These are phyloP conservation scores for Cyberlindnera japonica DNA, from an alignment of 805 yeast genomes.

Conservation along the genomic window DNA sequence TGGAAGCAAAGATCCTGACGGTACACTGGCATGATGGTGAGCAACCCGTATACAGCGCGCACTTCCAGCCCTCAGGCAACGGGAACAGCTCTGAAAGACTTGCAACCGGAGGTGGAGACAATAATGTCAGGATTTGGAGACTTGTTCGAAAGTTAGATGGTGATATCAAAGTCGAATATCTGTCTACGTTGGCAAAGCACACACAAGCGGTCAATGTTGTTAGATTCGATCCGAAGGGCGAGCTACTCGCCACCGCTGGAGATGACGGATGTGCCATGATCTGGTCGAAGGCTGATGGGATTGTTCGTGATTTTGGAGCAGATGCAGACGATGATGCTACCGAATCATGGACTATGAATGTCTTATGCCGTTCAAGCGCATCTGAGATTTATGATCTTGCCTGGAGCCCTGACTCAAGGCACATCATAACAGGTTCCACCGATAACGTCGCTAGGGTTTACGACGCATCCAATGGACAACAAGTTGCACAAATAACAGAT, in stretches of 20 bases:
- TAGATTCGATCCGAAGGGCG: constrained; percentile 70
- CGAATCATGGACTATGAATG: constrained; percentile 73
- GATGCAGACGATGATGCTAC: constrained; percentile 45
- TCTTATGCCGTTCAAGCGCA: constrained; percentile 53
- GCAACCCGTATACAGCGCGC: constrained; percentile 67
- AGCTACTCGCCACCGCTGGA: constrained; percentile 80
- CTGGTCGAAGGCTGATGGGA: constrained; percentile 62
- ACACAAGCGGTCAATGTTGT: constrained; percentile 94
- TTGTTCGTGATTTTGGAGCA: constrained; percentile 57
- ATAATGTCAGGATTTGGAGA: constrained; percentile 56
- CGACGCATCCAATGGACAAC: constrained; percentile 51
- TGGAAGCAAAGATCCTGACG: constrained; percentile 46
- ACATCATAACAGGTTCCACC: constrained; percentile 85
- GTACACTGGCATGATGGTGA: constrained; percentile 75
- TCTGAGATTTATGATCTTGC: constrained; percentile 86
- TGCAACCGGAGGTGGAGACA: constrained; percentile 94
- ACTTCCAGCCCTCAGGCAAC: constrained; percentile 48
- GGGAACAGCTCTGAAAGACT: constrained; percentile 40
- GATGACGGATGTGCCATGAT: constrained; percentile 89
- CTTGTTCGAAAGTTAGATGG: constrained; percentile 29
- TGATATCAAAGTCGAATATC: constrained; percentile 54
- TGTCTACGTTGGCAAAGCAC: constrained; percentile 80
- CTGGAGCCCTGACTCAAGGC: constrained; percentile 86
- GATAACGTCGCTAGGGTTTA: constrained; percentile 78
- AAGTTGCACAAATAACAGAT: constrained; percentile 57